Conservation (phyloP, 208 protist genomes). For the Leishmania turanica region DNA sequence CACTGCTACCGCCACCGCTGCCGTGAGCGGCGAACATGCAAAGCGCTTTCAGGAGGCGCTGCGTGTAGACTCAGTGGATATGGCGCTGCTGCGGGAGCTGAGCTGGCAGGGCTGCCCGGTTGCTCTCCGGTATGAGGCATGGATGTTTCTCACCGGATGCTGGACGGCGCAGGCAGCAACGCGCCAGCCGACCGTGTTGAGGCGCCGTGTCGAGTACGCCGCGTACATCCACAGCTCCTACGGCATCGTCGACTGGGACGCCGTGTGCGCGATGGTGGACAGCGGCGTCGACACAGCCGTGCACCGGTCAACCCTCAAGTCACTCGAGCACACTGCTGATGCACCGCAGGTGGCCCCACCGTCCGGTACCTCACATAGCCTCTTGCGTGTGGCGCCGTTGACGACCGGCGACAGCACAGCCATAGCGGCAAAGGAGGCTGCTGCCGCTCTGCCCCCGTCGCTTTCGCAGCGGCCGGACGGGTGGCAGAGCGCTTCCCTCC, state of each 20-base stretch:
- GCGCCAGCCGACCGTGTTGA: conserved; percentile 39
- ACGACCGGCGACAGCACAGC: not conserved
- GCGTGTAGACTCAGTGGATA: conserved; percentile 30
- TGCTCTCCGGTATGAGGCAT: conserved; percentile 54
- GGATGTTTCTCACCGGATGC: conserved; percentile 63
- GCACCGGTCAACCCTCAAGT: conserved; percentile 31
- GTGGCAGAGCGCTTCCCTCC: not conserved
- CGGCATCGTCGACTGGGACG: conserved; percentile 58
- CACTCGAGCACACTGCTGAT: conserved; percentile 5
- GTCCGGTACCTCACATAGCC: not conserved
- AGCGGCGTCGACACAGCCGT: conserved; percentile 33
- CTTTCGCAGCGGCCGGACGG: not conserved
- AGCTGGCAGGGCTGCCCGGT: conserved; percentile 65
- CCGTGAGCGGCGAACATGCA: conserved; percentile 12
- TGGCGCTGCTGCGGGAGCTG: conserved; percentile 47
- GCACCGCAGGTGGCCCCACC: not conserved
- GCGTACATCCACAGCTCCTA: conserved; percentile 57
- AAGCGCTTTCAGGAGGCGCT: conserved; percentile 38
- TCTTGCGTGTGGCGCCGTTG: not conserved
- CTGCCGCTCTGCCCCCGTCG: not conserved
- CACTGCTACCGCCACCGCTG: not conserved
- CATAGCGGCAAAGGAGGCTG: not conserved
- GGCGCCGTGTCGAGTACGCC: conserved; percentile 64
- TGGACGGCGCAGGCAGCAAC: conserved; percentile 43
- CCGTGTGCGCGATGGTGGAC: conserved; percentile 43